Evolutionary conservation across 345 rosid species (phyloP).

Genomic region (Ailanthus altissimus): DNA sequence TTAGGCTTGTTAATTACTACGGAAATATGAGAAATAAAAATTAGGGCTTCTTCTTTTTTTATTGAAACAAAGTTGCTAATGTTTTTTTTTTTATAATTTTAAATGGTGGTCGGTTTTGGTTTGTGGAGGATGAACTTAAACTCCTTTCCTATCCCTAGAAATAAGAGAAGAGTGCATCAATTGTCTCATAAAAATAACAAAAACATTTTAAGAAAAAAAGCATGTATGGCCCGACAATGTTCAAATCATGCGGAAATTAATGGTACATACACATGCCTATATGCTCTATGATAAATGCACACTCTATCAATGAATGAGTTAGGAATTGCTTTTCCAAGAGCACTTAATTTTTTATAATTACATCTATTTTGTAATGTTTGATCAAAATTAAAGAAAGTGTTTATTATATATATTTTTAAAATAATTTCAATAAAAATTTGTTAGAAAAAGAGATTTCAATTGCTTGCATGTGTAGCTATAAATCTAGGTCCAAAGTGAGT

Average conservation of each 20-base stretch:
- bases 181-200: neutral
- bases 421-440: too few species aligned
- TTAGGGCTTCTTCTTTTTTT: neutral
- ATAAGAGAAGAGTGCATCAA: conserved; percentile 7
- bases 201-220: neutral
- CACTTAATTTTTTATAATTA: too few species aligned
- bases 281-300: neutral
- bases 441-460: too few species aligned
- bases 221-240: neutral
- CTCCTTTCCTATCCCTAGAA: conserved; percentile 18
- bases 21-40: neutral
- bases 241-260: neutral
- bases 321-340: neutral
- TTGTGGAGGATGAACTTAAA: neutral
- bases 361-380: too few species aligned
- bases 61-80: neutral
- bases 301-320: neutral
- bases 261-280: neutral
- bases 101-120: too few species aligned
- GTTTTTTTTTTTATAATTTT: too few species aligned
- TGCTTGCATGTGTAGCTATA: too few species aligned
- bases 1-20: neutral
- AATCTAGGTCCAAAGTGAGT: too few species aligned
- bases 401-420: too few species aligned
- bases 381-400: too few species aligned